A percentile compares a stretch with the other conserved stretches of the same genome.
Evolutionary conservation across 495 filamentous ascomycete genomes (phyloP).

Genomic region (Lasiosphaeria ovina): DNA sequence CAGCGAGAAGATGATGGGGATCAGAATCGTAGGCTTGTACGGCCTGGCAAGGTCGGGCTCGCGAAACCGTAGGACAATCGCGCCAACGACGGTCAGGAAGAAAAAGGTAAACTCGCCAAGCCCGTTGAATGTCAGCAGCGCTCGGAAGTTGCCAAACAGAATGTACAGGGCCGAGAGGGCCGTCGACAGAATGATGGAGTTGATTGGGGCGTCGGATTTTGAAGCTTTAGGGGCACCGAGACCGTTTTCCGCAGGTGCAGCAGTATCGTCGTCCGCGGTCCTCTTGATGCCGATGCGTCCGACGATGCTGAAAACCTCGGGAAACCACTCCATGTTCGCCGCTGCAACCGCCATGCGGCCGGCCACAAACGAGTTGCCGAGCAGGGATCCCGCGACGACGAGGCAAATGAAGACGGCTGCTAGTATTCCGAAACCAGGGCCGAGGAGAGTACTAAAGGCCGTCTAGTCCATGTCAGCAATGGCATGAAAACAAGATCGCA

Average conservation of each 20-base stretch:
- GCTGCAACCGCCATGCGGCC: conserved; percentile 58
- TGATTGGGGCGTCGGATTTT: conserved; percentile 46
- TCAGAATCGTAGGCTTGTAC: conserved; percentile 46
- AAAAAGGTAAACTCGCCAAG: conserved; percentile 58
- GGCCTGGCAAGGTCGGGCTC: conserved; percentile 47
- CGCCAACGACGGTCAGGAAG: conserved; percentile 54
- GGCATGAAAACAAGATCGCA: neutral
- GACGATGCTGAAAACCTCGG: conserved; percentile 40
- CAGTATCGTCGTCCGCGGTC: neutral
- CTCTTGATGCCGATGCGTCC: conserved; percentile 32
- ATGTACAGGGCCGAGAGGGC: conserved; percentile 53
- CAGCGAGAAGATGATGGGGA: conserved; percentile 47
- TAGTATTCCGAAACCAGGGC: conserved; percentile 43
- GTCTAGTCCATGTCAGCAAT: conserved; percentile 34
- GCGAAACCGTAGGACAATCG: conserved; percentile 48
- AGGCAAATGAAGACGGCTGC: conserved; percentile 52
- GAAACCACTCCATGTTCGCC: conserved; percentile 52
- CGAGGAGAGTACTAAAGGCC: conserved; percentile 51
- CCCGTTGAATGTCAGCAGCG: conserved; percentile 56
- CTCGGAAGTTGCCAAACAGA: conserved; percentile 54
- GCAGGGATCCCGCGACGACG: conserved; percentile 52
- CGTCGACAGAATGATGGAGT: conserved; percentile 50
- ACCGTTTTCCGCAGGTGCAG: neutral
- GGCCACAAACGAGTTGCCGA: conserved; percentile 56
- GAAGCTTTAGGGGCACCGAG: conserved; percentile 1